A percentile compares a stretch with the other conserved stretches of the same genome.
phyloP scores from a whole-genome alignment of 2,329 filamentous ascomycete genomes.

The Ophiosphaerella herpotricha region DNA sequence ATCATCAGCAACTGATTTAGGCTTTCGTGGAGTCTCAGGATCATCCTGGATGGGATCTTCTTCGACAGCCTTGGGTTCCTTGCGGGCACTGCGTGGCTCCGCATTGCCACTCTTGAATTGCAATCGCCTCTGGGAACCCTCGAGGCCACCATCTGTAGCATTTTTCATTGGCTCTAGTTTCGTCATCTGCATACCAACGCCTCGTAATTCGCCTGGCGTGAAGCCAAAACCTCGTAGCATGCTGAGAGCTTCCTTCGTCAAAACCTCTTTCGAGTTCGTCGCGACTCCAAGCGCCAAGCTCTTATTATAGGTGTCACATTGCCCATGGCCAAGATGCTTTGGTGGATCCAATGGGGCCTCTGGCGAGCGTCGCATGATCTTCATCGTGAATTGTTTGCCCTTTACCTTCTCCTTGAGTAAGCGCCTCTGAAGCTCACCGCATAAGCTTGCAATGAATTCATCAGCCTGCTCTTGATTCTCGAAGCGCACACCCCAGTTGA shows the following conservation, averaged over 20 bases:
- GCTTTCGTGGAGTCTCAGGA: slow-evolving; percentile 46
- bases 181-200: slow-evolving; percentile 90
- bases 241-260: slow-evolving; percentile 82
- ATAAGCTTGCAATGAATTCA: slow-evolving; percentile 84
- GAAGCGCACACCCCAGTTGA: slow-evolving; percentile 98
- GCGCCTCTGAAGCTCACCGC: slow-evolving; percentile 80
- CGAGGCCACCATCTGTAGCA: slow-evolving; percentile 55
- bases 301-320: slow-evolving; percentile 93
- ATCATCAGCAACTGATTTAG: slow-evolving; percentile 24
- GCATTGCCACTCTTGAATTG: slow-evolving; percentile 66
- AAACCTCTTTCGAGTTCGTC: slow-evolving; percentile 71
- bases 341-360: slow-evolving; percentile 89
- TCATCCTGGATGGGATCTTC: slow-evolving; percentile 55
- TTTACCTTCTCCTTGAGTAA: slow-evolving; percentile 83
- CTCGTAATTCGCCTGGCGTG: slow-evolving; percentile 88
- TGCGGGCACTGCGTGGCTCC: slow-evolving; percentile 31
- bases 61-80: slow-evolving; percentile 22
- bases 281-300: slow-evolving; percentile 81
- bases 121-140: slow-evolving; percentile 79
- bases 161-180: slow-evolving; percentile 81
- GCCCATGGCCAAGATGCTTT: slow-evolving; percentile 93
- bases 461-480: slow-evolving; percentile 90
- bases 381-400: slow-evolving; percentile 87
- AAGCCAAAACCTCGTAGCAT: slow-evolving; percentile 82
- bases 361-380: slow-evolving; percentile 85